Evolutionary conservation across 306 rosid genomes (phyloP).

Genomic region (Ormosia semicastrata): DNA sequence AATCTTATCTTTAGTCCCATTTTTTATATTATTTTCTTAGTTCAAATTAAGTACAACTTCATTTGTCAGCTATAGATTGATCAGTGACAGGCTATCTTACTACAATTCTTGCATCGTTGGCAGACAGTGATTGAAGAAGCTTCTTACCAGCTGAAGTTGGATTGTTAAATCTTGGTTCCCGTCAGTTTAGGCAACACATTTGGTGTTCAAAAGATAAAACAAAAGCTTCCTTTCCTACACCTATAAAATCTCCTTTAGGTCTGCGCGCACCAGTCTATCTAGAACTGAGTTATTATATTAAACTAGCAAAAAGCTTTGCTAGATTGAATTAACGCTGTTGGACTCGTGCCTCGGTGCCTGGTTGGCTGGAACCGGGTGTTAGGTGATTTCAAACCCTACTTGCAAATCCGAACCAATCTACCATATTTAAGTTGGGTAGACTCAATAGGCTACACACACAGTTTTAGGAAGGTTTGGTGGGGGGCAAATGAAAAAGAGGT

Average conservation of each 20-base stretch:
- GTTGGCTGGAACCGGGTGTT: background rate
- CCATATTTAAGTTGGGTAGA: background rate
- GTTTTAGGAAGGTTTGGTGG: too few relatives aligned
- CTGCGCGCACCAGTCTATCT: background rate
- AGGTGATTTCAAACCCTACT: background rate
- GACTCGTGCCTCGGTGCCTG: background rate
- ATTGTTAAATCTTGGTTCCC: constrained; percentile 8
- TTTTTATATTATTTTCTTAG: background rate
- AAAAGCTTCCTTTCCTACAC: background rate
- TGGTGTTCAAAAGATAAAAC: background rate
- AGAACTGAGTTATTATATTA: background rate
- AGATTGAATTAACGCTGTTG: background rate
- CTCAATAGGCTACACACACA: too few relatives aligned
- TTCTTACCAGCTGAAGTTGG: constrained; percentile 27
- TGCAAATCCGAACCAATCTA: background rate
- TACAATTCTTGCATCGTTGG: constrained; percentile 15
- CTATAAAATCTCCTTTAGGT: background rate
- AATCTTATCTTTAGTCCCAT: background rate
- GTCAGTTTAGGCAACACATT: background rate
- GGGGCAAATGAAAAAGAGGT: background rate
- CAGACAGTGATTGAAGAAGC: constrained; percentile 30
- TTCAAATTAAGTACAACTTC: constrained; percentile 26
- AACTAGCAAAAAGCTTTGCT: background rate
- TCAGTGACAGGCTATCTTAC: constrained; percentile 28
- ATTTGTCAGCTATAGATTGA: constrained; percentile 25